These are phyloP conservation scores for Beauveria bassiana DNA, from an alignment of 2,329 filamentous ascomycete species.

Conservation along the genomic window DNA sequence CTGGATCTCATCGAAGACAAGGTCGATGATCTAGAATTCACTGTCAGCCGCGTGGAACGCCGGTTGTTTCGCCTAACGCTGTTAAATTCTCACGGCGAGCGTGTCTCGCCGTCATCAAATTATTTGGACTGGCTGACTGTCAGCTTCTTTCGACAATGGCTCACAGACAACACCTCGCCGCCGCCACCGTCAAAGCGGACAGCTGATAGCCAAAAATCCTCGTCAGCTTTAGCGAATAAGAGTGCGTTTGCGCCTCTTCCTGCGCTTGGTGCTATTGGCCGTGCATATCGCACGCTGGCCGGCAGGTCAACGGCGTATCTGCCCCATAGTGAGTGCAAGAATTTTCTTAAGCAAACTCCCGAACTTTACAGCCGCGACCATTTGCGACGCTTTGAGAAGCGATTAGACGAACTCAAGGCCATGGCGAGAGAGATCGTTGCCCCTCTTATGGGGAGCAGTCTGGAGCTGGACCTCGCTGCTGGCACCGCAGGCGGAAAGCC, in stretches of 20 bases:
- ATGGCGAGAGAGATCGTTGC: slow-evolving; percentile 76
- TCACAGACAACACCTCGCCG: slow-evolving; percentile 81
- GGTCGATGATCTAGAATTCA: slow-evolving; percentile 82
- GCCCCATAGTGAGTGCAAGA: slow-evolving; percentile 79
- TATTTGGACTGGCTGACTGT: slow-evolving; percentile 89
- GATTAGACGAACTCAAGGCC: slow-evolving; percentile 81
- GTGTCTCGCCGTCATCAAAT: slow-evolving; percentile 68
- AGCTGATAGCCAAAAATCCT: slow-evolving; percentile 17
- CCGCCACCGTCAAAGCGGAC: slow-evolving; percentile 31
- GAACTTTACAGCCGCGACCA: slow-evolving; percentile 84
- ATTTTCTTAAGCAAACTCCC: slow-evolving; percentile 75
- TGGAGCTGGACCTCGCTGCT: slow-evolving; percentile 63
- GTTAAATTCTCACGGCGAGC: slow-evolving; percentile 71
- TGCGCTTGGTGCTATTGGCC: slow-evolving; percentile 59
- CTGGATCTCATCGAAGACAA: slow-evolving; percentile 92
- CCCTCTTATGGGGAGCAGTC: slow-evolving; percentile 75
- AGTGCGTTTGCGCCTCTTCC: slow-evolving; percentile 39
- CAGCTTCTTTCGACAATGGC: slow-evolving; percentile 83
- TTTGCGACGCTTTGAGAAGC: slow-evolving; percentile 73
- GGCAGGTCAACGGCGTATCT: slow-evolving; percentile 57
- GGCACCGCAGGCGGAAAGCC: slow-evolving; percentile 30
- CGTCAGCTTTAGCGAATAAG: slow-evolving; percentile 27
- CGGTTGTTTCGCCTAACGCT: slow-evolving; percentile 76
- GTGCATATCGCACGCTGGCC: slow-evolving; percentile 70
- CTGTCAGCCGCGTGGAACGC: slow-evolving; percentile 70